Evolutionary conservation across 169 alveolate genomes (phyloP), one percentile per base, ranked within the genome.

Genomic region (Eimeria necatrix): DNA sequence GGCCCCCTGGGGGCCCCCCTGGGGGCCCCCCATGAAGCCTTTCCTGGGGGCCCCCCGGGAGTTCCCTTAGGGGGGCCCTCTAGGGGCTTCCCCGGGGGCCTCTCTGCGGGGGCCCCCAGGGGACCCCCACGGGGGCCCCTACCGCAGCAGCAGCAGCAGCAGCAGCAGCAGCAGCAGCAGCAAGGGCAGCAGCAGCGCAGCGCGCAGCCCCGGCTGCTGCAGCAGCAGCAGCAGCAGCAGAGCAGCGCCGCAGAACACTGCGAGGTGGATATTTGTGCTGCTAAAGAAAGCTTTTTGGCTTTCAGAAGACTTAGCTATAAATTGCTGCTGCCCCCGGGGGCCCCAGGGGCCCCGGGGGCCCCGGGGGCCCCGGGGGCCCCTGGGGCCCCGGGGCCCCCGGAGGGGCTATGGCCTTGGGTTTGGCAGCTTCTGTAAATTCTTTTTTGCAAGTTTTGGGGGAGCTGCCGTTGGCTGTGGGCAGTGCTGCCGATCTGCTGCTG

Each of bases 391-490:
- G n/a, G n/a, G n/a, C n/a, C n/a, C n/a, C n/a, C n/a, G n/a, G n/a
- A n/a, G n/a, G n/a, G n/a, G n/a, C n/a, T n/a, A n/a, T n/a, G n/a
- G n/a, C n/a, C n/a, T n/a, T n/a, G n/a, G n/a, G n/a, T n/a, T n/a
- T n/a, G n/a, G n/a, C n/a, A n/a, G n/a, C n/a, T n/a, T 16, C 48
- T 6, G 52, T 49, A 41, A 60, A 60, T 46, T 26, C 88, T 4
- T 46, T 78, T 20, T 32, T 78, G 88, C 88, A 46, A 46, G 16
- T 78, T 48, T n/a, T 78, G 32, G 68, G 46, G 48, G 88, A 78
- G 32, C 88, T 78, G 88, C 88, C 88, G 9, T 60, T 46, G 64
- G 88, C 88, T 7, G n/a, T 8, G 26, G 18, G 49, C 18, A 68
- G 4, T 2, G 4, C 49, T 20, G 46, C 53, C 12, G 88, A 41